A percentile compares a stretch with the other conserved stretches of the same genome.
Evolutionary conservation across 2,329 filamentous ascomycete genomes (phyloP).

Genomic region (Arthrobotrys conoides): DNA sequence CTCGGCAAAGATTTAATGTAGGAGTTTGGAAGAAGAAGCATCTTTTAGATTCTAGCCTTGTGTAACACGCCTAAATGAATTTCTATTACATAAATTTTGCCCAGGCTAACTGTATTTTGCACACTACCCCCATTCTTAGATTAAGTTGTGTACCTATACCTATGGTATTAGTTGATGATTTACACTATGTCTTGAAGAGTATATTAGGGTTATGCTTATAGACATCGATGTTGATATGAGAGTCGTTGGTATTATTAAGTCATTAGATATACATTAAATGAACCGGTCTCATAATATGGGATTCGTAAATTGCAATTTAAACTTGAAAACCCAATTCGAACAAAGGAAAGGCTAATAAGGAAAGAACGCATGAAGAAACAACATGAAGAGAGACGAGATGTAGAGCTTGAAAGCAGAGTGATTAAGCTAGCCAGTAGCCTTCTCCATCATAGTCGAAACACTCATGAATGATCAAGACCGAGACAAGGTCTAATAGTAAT

Average conservation of each 20-base stretch:
- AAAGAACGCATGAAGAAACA: no score
- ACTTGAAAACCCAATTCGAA: no score
- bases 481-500: slow-evolving; percentile 36
- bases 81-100: slow-evolving; percentile 22
- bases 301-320: no score
- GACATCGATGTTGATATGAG: no score
- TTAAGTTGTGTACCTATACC: not conserved
- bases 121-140: not conserved
- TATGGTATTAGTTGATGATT: not conserved
- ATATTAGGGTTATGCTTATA: not conserved
- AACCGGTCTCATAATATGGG: no score
- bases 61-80: not conserved
- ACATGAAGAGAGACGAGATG: no score
- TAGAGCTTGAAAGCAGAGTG: not conserved
- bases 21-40: not conserved
- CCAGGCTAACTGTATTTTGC: not conserved
- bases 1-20: not conserved
- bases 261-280: no score
- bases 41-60: not conserved
- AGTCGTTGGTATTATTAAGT: no score
- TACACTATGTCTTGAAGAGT: not conserved
- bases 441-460: not conserved
- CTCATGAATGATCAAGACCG: not conserved
- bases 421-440: slow-evolving; percentile 37
- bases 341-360: no score